phyloP scores from a whole-genome alignment of 495 filamentous ascomycete genomes.

The Massariosphaeria phaeospora region DNA sequence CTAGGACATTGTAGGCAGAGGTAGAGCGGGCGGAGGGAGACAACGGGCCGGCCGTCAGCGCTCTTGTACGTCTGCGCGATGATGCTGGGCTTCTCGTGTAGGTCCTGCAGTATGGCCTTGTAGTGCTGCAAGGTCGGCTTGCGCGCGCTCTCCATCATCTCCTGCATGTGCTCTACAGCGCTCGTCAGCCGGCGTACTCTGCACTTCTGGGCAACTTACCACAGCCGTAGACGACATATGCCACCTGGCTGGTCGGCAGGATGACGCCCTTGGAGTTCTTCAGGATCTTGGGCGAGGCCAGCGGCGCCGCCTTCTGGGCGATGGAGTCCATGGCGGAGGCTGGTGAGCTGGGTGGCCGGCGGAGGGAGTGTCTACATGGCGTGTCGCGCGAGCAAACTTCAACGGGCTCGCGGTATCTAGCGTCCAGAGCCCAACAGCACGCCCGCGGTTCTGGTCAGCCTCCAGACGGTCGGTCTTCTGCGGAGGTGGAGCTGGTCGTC shows the following conservation, averaged over 20 bases:
- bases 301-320: slow-evolving; percentile 28
- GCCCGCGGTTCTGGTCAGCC: background rate
- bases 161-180: slow-evolving; percentile 36
- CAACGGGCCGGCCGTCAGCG: slow-evolving; percentile 32
- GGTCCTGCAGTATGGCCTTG: slow-evolving; percentile 31
- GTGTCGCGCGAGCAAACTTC: slow-evolving; percentile 1
- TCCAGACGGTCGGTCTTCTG: background rate
- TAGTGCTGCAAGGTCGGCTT: slow-evolving; percentile 35
- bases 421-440: background rate
- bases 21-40: slow-evolving; percentile 54
- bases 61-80: slow-evolving; percentile 34
- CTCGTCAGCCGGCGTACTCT: slow-evolving; percentile 9
- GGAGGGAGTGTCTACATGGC: slow-evolving; percentile 18
- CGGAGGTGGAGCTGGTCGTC: background rate
- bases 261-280: slow-evolving; percentile 36
- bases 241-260: slow-evolving; percentile 24
- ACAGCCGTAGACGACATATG: slow-evolving; percentile 31
- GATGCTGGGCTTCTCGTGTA: slow-evolving; percentile 31
- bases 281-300: slow-evolving; percentile 39
- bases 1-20: slow-evolving; percentile 66
- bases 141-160: slow-evolving; percentile 31
- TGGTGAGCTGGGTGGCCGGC: background rate
- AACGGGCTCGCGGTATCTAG: background rate
- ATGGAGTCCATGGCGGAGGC: slow-evolving; percentile 35
- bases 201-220: slow-evolving; percentile 23